phyloP scores from a whole-genome alignment of 331 rosid genomes.

The Quercus phellos region DNA sequence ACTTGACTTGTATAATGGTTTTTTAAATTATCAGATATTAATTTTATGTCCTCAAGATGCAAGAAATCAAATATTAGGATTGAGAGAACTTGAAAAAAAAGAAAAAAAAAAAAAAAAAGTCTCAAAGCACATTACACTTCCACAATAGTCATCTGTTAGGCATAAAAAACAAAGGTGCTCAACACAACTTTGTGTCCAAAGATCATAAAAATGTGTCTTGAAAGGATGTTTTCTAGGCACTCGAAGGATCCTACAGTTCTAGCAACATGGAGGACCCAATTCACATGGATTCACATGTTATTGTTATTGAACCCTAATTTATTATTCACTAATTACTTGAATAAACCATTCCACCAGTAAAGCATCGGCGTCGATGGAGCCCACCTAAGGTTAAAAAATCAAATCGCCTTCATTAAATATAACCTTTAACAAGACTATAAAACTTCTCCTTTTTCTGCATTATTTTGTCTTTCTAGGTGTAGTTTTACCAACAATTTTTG shows the following conservation, averaged over 20 bases:
- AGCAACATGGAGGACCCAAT: conserved; percentile 54
- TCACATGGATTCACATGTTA: conserved; percentile 63
- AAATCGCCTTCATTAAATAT: conserved; percentile 22
- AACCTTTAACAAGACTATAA: conserved; percentile 23
- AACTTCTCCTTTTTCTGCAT: conserved; percentile 19
- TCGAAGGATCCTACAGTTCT: conserved; percentile 27
- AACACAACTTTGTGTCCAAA: not conserved
- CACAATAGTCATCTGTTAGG: too few species aligned
- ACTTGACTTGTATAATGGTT: too few species aligned
- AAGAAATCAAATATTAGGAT: too few species aligned
- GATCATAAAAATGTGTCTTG: not conserved
- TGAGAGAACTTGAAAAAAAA: too few species aligned
- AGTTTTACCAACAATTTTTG: conserved; percentile 12
- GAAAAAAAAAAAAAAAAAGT: too few species aligned
- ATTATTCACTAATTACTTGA: conserved; percentile 11
- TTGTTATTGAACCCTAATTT: conserved; percentile 32
- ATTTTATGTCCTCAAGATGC: too few species aligned
- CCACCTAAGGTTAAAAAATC: conserved; percentile 32
- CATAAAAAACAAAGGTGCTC: not conserved
- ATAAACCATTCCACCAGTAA: conserved; percentile 31
- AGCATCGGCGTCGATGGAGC: conserved; percentile 38
- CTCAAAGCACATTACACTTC: too few species aligned
- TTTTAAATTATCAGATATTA: too few species aligned
- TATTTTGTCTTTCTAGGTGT: conserved; percentile 17
- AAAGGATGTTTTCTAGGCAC: conserved; percentile 26